Base-by-base conservation (phyloP, 78 protist species). In the Isochrysis galbana region DNA sequence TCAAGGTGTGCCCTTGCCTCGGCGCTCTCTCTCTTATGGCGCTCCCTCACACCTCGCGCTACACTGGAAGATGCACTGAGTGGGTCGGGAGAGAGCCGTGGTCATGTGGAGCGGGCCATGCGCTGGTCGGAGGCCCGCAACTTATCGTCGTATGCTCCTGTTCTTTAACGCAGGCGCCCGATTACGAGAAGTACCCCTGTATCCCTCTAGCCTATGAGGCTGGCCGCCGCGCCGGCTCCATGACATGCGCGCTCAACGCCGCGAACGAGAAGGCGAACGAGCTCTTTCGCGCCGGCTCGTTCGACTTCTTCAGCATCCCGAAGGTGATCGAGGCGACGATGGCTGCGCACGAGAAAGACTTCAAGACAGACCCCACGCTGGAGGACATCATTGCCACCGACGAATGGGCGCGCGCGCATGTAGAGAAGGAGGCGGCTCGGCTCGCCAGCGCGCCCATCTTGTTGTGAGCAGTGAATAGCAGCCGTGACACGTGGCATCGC, bases 161-260 rank as follows among this genome's bases (percentile, higher is more conserved):
- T 54, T 10, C 67, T n/a, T n/a, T n/a, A n/a, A n/a, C n/a, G n/a
- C 67, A 54, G 67, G 92, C 51, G 48, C 92, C 92, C 1, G 92
- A 90, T 21, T 1, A 0, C 5, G 36, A 1, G 23, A 90, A 90
- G 70, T 90, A 90, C 55, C 92, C 92, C 0, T 90, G 92, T 39
- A 90, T 90, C 61, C 44, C 44, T 1, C 55, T 90, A n/a, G 92
- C 92, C 36, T 90, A 70, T 34, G 51, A 78, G 87, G 87, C 74
- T 23, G 74, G 74, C 14, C 87, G 92, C n/a, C n/a, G 70, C 5
- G 94, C 91, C 5, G 94, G 94, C 82, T 51, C 91, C 48, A 92
- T 92, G 94, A 92, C 94, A 0, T 36, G 91, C 42, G 94, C 88
- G 19, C 91, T 92, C 89, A 92, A 92, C 90, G 94, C 94, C 25